These are phyloP conservation scores for Coemansia guatemalensis DNA, from an alignment of 192 early-diverging fungal species.

Conservation along the genomic window DNA sequence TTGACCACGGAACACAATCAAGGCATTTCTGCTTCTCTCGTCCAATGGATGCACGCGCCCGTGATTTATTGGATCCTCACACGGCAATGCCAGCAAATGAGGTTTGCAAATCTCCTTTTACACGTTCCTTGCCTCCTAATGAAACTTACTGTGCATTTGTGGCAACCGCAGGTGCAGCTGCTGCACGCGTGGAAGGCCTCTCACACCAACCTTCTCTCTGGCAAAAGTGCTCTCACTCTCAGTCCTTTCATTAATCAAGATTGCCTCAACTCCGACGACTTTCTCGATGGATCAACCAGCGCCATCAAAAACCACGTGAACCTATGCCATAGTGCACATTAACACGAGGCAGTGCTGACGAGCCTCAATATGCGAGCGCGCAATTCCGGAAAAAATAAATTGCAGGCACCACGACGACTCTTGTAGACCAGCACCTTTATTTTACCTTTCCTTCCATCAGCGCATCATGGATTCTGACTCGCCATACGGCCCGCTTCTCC, in stretches of 20 bases:
- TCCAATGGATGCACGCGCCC: neutral
- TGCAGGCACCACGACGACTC: neutral
- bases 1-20: neutral
- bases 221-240: neutral
- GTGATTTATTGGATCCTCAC: neutral
- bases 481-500: neutral
- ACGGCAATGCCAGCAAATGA: neutral
- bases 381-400: neutral
- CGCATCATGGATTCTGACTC: neutral
- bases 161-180: neutral
- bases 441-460: neutral
- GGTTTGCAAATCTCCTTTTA: neutral
- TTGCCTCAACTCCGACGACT: neutral
- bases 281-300: no score
- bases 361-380: neutral
- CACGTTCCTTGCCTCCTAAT: no score
- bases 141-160: neutral
- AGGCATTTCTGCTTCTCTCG: neutral
- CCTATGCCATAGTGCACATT: neutral
- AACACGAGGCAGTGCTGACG: neutral
- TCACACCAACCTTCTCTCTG: neutral
- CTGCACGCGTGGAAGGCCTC: neutral
- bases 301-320: neutral
- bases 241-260: neutral
- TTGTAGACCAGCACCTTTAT: neutral